A percentile compares a stretch with the other conserved stretches of the same genome.
These are phyloP conservation scores for Effrenium voratum DNA, from an alignment of 73 alveolate genomes.

Conservation along the genomic window DNA sequence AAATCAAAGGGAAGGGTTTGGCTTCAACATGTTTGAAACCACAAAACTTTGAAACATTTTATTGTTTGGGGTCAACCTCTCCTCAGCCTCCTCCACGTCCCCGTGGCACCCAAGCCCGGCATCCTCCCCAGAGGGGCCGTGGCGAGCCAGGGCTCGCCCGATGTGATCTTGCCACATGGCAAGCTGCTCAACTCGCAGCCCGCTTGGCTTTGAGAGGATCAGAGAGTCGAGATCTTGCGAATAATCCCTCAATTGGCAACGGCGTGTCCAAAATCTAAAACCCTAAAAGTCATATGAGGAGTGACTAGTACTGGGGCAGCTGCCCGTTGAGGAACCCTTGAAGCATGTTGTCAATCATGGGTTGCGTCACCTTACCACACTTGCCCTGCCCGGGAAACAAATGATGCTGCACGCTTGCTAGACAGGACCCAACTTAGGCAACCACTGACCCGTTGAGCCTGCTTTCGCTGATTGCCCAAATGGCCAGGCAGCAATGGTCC, in stretches of 20 bases:
- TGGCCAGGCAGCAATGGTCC: constrained; percentile 7
- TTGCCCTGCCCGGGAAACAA: background rate
- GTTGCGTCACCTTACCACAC: background rate
- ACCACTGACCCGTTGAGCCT: background rate
- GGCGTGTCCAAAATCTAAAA: background rate
- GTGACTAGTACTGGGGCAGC: background rate
- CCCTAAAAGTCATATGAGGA: background rate
- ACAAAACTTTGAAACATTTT: too few species aligned
- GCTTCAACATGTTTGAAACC: too few species aligned
- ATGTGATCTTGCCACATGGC: background rate
- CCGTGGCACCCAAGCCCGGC: background rate
- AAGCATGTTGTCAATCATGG: background rate
- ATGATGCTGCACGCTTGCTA: background rate
- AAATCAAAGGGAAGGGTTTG: too few species aligned
- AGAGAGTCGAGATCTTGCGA: constrained; percentile 10
- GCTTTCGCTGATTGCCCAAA: background rate
- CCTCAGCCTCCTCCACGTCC: background rate
- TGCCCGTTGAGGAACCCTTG: background rate
- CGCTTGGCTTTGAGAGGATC: background rate
- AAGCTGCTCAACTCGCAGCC: background rate
- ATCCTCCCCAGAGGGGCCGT: background rate
- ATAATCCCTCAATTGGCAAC: background rate
- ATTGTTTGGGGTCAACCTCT: too few species aligned
- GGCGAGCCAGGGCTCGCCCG: background rate
- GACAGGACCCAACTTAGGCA: background rate